Base-by-base conservation (phyloP, 2,329 filamentous ascomycete genomes). In the Penicillium sp. region DNA sequence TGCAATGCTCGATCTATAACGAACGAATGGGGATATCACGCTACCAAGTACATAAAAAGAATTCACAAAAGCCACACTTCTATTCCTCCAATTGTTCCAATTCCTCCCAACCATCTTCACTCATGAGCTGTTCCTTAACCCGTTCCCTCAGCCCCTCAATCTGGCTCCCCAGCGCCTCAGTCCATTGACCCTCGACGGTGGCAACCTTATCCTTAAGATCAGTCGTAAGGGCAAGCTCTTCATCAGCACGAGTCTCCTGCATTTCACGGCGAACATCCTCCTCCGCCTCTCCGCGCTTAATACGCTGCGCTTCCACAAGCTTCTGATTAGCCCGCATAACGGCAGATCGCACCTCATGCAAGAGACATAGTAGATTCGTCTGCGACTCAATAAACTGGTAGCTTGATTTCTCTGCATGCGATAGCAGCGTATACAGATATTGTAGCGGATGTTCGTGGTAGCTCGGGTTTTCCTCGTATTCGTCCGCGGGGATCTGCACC, bases 301-400 rank as follows among this genome's bases (percentile, higher is more conserved):
- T 78, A 64, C 84, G 79, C 68, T 91, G 84, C 0, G 84, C 83
- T 69, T 90, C 87, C 61, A 88, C 79, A 17, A 88, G 78, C 59
- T 85, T 82, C 50, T 84, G 84, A 61, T 86, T 85, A 8, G 89
- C 88, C 44, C 81, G 81, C 69, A 90, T 87, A 2, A 90, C 85
- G 0, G 87, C 87, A 51, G 89, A 90, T 69, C 91, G 90, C 50
- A 96, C 91, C 74, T 97, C 91, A 67, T 97, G 94, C 54, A 96
- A 76, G 36, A 97, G 79, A 68, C 93, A 97, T 25, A 96, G 80
- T 33, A 97, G 79, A 68, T 97, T 97, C 30, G 86, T 93, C 77
- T 97, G 93, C 7, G 87, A 89, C 77, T 97, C 94, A 67, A 97
- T 97, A 75, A 96, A 97, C 72, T 97, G 94, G 68, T 96, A 95